Conservation (phyloP, 176 grass and related monocot species). For the bread wheat (Triticum aestivum) region DNA sequence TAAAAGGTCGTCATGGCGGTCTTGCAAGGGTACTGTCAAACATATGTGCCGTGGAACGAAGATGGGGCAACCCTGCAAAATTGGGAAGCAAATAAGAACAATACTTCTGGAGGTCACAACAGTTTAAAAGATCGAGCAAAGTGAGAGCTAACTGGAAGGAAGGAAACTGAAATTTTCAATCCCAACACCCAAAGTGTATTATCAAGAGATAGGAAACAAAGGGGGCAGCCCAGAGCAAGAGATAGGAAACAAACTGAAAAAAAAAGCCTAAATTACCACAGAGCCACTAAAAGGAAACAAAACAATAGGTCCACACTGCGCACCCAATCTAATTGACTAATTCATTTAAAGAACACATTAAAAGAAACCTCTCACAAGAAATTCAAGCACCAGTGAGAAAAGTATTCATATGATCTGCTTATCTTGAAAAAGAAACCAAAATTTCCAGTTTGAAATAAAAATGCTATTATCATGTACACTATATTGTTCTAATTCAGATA, state of each 20-base stretch:
- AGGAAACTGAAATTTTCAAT: background rate
- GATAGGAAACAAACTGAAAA: background rate
- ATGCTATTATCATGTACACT: background rate
- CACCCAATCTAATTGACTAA: background rate
- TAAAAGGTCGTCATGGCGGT: no score
- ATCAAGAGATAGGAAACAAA: background rate
- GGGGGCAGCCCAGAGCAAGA: no score
- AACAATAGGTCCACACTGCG: background rate
- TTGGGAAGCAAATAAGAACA: no score
- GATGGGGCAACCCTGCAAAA: no score
- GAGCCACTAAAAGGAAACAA: background rate
- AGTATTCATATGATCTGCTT: background rate
- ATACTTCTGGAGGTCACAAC: no score
- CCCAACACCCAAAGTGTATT: background rate
- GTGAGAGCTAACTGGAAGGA: background rate
- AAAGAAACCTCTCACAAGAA: background rate
- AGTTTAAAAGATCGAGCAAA: background rate
- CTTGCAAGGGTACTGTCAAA: no score
- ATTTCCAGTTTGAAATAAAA: background rate
- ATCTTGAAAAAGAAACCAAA: background rate
- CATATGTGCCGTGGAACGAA: no score
- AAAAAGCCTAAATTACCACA: background rate
- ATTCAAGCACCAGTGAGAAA: background rate
- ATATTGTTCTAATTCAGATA: background rate
- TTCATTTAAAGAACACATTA: background rate